phyloP scores from a whole-genome alignment of 192 early-diverging fungal genomes.

The Mortierella antarctica region DNA sequence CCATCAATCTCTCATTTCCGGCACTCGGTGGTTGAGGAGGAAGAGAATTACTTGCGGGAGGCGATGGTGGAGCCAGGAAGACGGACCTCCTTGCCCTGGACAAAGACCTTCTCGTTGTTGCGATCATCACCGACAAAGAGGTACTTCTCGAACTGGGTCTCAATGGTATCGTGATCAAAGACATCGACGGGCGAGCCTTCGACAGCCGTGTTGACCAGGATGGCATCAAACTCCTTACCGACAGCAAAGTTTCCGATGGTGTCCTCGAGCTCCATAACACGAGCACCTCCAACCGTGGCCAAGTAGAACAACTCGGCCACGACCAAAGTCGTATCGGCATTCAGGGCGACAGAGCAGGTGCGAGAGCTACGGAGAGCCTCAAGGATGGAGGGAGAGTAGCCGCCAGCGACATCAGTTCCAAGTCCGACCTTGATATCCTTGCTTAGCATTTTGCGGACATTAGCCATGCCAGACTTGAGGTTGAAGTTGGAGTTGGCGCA shows the following conservation, averaged over 20 bases:
- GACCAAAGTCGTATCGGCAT: constrained; percentile 66
- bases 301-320: constrained; percentile 84
- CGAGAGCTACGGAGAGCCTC: constrained; percentile 89
- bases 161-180: constrained; percentile 66
- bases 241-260: constrained; percentile 83
- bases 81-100: constrained; percentile 71
- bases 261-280: constrained; percentile 77
- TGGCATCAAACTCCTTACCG: constrained; percentile 95
- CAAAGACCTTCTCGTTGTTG: constrained; percentile 84
- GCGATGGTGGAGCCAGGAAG: constrained; percentile 24
- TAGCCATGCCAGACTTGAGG: constrained; percentile 81
- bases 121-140: constrained; percentile 92
- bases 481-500: constrained; percentile 95
- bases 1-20: neutral
- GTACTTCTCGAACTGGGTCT: constrained; percentile 85
- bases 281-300: constrained; percentile 92
- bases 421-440: constrained; percentile 88
- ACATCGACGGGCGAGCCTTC: constrained; percentile 69
- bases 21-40: neutral
- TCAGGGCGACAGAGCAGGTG: constrained; percentile 75
- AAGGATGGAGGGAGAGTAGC: constrained; percentile 85
- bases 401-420: constrained; percentile 94
- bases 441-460: constrained; percentile 80
- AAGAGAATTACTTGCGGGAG: constrained; percentile 31
- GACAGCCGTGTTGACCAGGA: constrained; percentile 70